Percentiles rank a stretch among this genome's conserved stretches.
These are phyloP conservation scores for Breynia disticha DNA, from an alignment of 441 rosid species.

Conservation along the genomic window DNA sequence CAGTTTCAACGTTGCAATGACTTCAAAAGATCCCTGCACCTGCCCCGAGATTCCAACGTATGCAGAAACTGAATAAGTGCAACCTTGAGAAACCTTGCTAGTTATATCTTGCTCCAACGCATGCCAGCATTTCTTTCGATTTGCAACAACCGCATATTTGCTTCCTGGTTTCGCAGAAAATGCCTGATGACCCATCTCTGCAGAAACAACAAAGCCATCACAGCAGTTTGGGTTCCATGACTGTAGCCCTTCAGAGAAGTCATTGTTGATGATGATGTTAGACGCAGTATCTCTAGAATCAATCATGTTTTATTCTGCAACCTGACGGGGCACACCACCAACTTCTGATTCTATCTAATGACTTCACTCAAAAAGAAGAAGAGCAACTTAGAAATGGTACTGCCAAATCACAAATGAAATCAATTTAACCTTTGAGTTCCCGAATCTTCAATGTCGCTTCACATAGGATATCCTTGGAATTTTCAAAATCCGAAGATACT, in stretches of 20 bases:
- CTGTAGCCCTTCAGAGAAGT: constrained; percentile 60
- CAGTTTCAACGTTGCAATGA: constrained; percentile 65
- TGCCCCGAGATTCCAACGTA: constrained; percentile 58
- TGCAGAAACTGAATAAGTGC: constrained; percentile 52
- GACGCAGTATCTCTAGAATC: constrained; percentile 18
- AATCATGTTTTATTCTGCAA: constrained; percentile 19
- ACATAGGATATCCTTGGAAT: too few species aligned
- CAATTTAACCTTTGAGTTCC: too few species aligned
- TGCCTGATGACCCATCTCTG: constrained; percentile 30
- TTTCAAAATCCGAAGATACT: too few species aligned
- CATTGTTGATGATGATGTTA: constrained; percentile 55
- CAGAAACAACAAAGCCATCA: constrained; percentile 47
- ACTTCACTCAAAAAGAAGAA: background rate
- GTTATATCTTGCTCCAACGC: constrained; percentile 92
- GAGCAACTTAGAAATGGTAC: too few species aligned
- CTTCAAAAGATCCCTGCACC: constrained; percentile 42
- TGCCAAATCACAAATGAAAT: too few species aligned
- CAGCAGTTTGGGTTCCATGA: constrained; percentile 79
- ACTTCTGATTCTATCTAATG: background rate
- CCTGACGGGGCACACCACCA: constrained; percentile 29
- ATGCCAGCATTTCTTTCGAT: constrained; percentile 79
- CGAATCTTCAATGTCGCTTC: too few species aligned
- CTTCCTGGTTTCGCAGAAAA: constrained; percentile 19
- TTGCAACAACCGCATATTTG: constrained; percentile 60
- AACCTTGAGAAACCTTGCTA: constrained; percentile 42